Evolutionary conservation across 2,329 filamentous ascomycete species (phyloP), one percentile per base, ranked within the genome.

Genomic region (Aureobasidium vineae): DNA sequence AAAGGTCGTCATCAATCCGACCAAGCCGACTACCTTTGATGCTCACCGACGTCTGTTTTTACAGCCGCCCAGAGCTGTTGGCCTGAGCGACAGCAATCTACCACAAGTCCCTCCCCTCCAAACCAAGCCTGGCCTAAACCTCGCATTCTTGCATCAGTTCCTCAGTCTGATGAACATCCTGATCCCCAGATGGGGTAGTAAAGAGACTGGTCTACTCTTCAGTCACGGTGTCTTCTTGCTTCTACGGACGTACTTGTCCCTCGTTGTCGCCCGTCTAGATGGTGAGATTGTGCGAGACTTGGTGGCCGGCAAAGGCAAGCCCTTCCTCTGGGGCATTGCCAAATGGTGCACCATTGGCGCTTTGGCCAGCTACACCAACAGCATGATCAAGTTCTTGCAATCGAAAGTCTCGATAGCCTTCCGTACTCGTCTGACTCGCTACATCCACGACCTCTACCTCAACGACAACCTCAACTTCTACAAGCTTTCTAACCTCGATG

Each of bases 391-490:
- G 78, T 99, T 91, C 79, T 84, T 99, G 69, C 94, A 99, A 78
- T 94, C 91, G 60, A 99, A 99, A 81, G 92, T 99, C 64, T 97
- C 94, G 7, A 99, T 99, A 71, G 94, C 96, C 40, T 99, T 99
- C 84, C 88, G 95, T 49, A 99, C 95, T 5, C 87, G 95, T 13
- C 83, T 99, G 16, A 99, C 95, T 1, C 84, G 95, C 71, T 99
- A 99, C 76, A 97, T 99, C 64, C 95, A 99, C 78, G 95, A 99
- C 74, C 81, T 99, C 10, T 99, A 99, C 74, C 85, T 99, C 19
- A 97, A 96, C 76, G 90, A 96, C 66, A 92, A 95, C 71, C 86
- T 97, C 70, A 97, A 96, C 74, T 99, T 97, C 77, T 99, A 98
- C 79, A 98, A 97, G 77, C 81, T 99, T 66, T 86, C 90, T 28